Evolutionary conservation across 306 rosid genomes (phyloP), one percentile per base, ranked within the genome.

Genomic region (Vigna hirtella): DNA sequence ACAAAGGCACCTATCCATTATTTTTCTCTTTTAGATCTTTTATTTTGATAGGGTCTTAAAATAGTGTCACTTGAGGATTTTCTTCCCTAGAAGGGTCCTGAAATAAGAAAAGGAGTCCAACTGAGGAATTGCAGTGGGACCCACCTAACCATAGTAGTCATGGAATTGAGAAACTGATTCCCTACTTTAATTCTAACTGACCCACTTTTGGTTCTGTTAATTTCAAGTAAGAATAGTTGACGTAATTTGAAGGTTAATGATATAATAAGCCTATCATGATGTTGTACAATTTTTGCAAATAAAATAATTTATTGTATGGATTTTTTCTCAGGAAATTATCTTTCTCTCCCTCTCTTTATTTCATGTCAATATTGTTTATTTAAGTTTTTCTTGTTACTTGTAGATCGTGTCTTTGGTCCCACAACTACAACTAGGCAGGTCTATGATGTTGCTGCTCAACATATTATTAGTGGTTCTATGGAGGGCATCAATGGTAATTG

Each of bases 401-500:
- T 13, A 64, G 70, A 64, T 47, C 26, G 28, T 34, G 70, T 64
- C 49, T 64, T 64, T 64, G 70, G 70, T 64, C 70, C 70, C 50
- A 64, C 70, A 38, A 64, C 70, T 64, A 64, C 70, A 38, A 64
- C 70, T 36, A 48, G 50, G 50, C 70, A 64, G 48, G 70, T 64
- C 30, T 64, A 64, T 38, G 70, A 64, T 64, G 70, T 64, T 64
- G 70, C 70, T 9, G 70, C 70, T 64, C 70, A 64, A 64, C 70
- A 64, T 64, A 38, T 64, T 64, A 64, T 64, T 17, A 38, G 70
- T 38, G 70, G 70, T 36, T 30, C 70, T 64, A 64, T 64, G 70
- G 70, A 64, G 70, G 70, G 70, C 16, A 36, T 64, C 30, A 64
- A 64, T 17, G 70, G 70, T 64, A 64, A 64, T 64, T 64, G 28